Base-by-base conservation (phyloP, 805 yeast genomes). In the Metschnikowia amazonensis region DNA sequence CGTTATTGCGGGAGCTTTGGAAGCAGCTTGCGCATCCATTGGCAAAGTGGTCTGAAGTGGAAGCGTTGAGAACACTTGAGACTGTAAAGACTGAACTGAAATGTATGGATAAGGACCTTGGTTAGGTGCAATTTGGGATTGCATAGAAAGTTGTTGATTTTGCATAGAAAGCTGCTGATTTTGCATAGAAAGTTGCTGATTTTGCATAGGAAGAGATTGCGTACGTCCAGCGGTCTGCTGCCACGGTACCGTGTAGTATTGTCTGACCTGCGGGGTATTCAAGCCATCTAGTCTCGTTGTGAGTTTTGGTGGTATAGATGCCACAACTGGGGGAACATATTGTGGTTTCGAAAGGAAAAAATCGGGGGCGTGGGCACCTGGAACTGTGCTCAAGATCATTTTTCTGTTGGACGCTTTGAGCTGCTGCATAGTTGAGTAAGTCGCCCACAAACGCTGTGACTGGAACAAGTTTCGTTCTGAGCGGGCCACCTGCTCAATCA, bases 401-500 rank as follows among this genome's bases (percentile, higher is more conserved):
- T 21, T 30, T 23, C 9, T 20, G 42, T 39, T 39, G 20, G 42
- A 14, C 11, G 10, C 10, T 16, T 39, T 39, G 14, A 25, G 16
- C 18, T 39, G 34, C 23, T 30, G 28, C 14, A 11, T 16, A 13
- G 5, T 31, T 5, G 7, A 14, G 20, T 10, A 30, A 11, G 42
- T 21, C 7, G 42, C 36, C 35, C 35, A 30, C 14, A 24, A 13
- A 14, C 42, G 34, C 29, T 39, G 42, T 5, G 27, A 2, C 16
- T 30, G 34, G 16, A 29, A 11, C 16, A 31, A 10, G 35, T 39
- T 27, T 9, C 38, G 25, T 16, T 24, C 36, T 14, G 24, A 25
- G 32, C 45, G 49, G 17, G 44, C 25, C 18, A 41, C 32, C 36
- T 46, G 42, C 36, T 49, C 49, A 11, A 31, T 20, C 31, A 49